Percentiles rank a stretch among this genome's conserved stretches.
phyloP scores from a whole-genome alignment of 345 rosid genomes.

The Euphorbia lathyris region DNA sequence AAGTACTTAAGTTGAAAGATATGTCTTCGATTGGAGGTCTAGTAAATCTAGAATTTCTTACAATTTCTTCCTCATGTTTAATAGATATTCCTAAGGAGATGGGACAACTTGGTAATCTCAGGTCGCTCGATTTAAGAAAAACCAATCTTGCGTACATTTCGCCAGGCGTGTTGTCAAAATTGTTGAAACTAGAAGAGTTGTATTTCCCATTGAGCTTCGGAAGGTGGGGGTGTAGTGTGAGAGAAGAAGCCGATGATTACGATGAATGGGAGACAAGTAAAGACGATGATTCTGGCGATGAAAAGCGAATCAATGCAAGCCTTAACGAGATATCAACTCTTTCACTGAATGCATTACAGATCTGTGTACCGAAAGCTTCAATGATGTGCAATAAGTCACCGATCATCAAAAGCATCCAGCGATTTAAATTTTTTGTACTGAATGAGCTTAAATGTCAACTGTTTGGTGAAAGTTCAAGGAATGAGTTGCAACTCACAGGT shows the following conservation, averaged over 20 bases:
- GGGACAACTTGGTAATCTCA: neutral
- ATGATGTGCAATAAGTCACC: neutral
- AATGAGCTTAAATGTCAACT: neutral
- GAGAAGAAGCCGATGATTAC: neutral
- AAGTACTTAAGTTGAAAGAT: neutral
- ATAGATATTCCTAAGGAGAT: neutral
- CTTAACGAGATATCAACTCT: neutral
- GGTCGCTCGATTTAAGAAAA: neutral
- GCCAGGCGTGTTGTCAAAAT: neutral
- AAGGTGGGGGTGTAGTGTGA: neutral
- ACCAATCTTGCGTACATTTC: neutral
- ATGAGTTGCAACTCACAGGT: neutral
- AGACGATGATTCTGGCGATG: neutral
- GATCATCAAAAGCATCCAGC: neutral
- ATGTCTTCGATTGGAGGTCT: neutral
- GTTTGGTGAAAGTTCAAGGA: neutral
- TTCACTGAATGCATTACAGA: neutral
- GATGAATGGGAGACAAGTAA: too few relatives aligned
- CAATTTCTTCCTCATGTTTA: neutral
- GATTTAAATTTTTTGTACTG: neutral
- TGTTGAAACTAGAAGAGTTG: neutral
- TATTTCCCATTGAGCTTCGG: neutral
- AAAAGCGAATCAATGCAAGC: neutral
- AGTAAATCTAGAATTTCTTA: neutral
- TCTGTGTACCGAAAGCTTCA: neutral